These are phyloP conservation scores for Arctium lappa DNA, from an alignment of 129 eudicot species.

Conservation along the genomic window DNA sequence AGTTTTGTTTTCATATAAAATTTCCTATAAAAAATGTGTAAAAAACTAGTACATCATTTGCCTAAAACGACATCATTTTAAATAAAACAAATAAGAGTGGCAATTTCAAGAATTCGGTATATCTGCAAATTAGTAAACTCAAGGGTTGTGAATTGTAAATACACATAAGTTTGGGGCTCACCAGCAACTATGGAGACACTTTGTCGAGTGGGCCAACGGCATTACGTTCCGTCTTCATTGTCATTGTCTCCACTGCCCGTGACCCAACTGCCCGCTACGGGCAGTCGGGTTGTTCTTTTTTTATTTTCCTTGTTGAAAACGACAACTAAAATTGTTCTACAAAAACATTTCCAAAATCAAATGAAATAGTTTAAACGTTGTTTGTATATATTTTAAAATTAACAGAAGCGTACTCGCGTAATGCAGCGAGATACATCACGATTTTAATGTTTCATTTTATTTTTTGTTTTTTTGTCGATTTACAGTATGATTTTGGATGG, in stretches of 20 bases:
- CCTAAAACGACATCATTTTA: neutral
- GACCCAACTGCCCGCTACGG: slow-evolving; percentile 29
- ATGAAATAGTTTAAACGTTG: neutral
- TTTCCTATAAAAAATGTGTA: neutral
- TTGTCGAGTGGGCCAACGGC: slow-evolving; percentile 35
- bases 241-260: slow-evolving; percentile 48
- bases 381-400: no score
- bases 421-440: no score
- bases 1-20: no score
- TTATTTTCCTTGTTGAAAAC: neutral
- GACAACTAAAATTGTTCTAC: neutral
- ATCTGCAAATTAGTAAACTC: neutral
- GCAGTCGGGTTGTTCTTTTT: neutral
- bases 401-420: no score
- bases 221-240: slow-evolving; percentile 29
- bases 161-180: slow-evolving; percentile 6
- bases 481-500: no score
- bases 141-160: neutral
- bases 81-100: neutral
- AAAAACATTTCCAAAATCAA: neutral
- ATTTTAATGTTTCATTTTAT: no score
- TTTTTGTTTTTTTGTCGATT: no score
- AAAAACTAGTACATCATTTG: neutral
- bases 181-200: slow-evolving; percentile 23
- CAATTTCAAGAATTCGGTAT: neutral